phyloP scores from a whole-genome alignment of 345 rosid genomes.

The Jatropha curcas region DNA sequence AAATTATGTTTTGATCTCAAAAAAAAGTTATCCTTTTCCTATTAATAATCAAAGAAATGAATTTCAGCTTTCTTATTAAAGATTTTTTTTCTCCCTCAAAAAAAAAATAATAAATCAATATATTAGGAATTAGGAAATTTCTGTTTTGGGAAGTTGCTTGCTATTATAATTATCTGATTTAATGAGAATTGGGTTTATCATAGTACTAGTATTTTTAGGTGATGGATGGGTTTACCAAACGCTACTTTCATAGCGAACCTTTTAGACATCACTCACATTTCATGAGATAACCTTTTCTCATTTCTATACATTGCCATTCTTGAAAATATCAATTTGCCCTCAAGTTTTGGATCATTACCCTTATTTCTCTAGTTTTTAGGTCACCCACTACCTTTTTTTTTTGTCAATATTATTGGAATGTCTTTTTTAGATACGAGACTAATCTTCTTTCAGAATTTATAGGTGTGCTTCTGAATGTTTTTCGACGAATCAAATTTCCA shows the following conservation, averaged over 20 bases:
- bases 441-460: too few relatives aligned
- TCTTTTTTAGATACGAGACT: too few relatives aligned
- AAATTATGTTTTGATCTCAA: too few relatives aligned
- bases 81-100: too few relatives aligned
- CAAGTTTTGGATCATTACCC: neutral
- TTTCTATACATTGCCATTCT: too few relatives aligned
- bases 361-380: neutral
- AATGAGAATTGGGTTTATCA: neutral
- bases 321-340: neutral
- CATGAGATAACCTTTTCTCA: neutral
- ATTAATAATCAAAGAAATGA: too few relatives aligned
- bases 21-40: too few relatives aligned
- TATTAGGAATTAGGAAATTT: neutral
- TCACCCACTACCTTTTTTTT: neutral
- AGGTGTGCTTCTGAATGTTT: too few relatives aligned
- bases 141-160: neutral
- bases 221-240: constrained; percentile 14
- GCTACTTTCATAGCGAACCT: neutral
- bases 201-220: neutral
- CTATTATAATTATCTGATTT: neutral
- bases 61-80: too few relatives aligned
- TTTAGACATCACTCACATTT: too few relatives aligned
- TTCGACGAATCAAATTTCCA: too few relatives aligned
- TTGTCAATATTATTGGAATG: neutral
- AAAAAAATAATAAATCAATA: too few relatives aligned